Evolutionary conservation across 257 asterid genomes (phyloP), one percentile per base, ranked within the genome.

Genomic region (Salvia splendens): DNA sequence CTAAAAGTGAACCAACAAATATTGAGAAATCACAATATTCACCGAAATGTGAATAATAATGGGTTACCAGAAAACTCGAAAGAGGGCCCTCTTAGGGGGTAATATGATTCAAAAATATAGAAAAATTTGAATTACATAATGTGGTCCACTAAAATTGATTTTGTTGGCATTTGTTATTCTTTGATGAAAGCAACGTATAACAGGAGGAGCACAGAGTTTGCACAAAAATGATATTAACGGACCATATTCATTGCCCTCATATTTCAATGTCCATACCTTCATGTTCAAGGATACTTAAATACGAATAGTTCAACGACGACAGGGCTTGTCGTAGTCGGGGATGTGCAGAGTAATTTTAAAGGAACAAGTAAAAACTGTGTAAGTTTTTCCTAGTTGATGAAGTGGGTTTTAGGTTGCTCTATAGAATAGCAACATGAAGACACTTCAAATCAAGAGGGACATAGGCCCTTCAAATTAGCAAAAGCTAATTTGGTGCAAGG

Each of bases 281-380:
- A 66, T 51, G 54, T 68, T 76, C 77, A 85, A 61, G 73, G 65
- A 66, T 79, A 80, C 95, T 17, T 95, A 84, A 24, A 24, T 24
- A 24, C 30, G 30, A 24, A 70, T 70, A 79, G 42, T 88, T 85
- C 53, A 89, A 79, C 82, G 95, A 87, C 0, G 95, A 83, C 61
- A 92, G 62, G 42, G 95, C 98, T 68, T 82, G 72, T 67, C 57
- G 80, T 9, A 88, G 78, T 66, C 83, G 91, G 57, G 43, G 70
- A 14, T 28, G 61, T 28, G 33, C 45, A 56, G 12, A 51, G 46
- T 12, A 50, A 65, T 12, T 1, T 9, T 56, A 11, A 45, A 12
- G n/a, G 67, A 35, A 61, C 5, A 62, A 3, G 61, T 54, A 10
- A 57, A 14, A 52, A 16, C 12, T 36, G 12, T 33, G 20, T 14